Evolutionary conservation across 2,329 filamentous ascomycete species (phyloP), one percentile per base, ranked within the genome.

Genomic region (Pseudocercospora macadamiae): DNA sequence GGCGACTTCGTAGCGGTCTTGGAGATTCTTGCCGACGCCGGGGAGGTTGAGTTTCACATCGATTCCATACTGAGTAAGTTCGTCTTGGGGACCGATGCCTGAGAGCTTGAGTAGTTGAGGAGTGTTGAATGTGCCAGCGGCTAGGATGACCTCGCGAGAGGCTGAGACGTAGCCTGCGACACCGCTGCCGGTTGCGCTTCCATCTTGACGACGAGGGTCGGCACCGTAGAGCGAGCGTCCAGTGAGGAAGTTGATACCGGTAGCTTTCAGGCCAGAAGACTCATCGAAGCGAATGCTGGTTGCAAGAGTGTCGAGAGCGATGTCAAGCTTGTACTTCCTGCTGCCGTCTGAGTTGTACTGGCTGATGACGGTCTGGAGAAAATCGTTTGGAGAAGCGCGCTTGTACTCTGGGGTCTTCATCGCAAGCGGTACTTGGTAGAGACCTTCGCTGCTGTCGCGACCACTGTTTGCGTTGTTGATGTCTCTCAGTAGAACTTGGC

Each of bases 221-320:
- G 75, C 75, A 16, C 68, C 62, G 63, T 76, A 77, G 10, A 76
- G 64, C 10, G 66, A 68, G 21, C 57, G 57, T 28, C 75, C 75
- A 21, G 74, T 69, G 51, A 75, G 69, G 63, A 74, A 77, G 53
- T 76, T 70, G 7, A 77, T 74, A 51, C 75, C 75, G 16, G 68
- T 73, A 2, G 75, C 75, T 51, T 44, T 39, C 7, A 45, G 54
- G 12, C 18, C 25, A 12, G n/a, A 23, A n/a, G 21, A 52, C 19
- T 55, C 37, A 52, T 64, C 49, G 88, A 90, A 55, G 80, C 89
- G 64, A 86, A 86, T 10, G 91, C 90, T 73, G 86, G 82, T n/a
- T 84, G 86, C n/a, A 83, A 85, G 62, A 84, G 78, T n/a, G 79
- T 93, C n/a, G 52, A 65, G 48, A n/a, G 60, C 30, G 60, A 68